A percentile compares a stretch with the other conserved stretches of the same genome.
Conservation (phyloP, 495 filamentous ascomycete genomes). For the Chlorociboria aeruginascens region DNA sequence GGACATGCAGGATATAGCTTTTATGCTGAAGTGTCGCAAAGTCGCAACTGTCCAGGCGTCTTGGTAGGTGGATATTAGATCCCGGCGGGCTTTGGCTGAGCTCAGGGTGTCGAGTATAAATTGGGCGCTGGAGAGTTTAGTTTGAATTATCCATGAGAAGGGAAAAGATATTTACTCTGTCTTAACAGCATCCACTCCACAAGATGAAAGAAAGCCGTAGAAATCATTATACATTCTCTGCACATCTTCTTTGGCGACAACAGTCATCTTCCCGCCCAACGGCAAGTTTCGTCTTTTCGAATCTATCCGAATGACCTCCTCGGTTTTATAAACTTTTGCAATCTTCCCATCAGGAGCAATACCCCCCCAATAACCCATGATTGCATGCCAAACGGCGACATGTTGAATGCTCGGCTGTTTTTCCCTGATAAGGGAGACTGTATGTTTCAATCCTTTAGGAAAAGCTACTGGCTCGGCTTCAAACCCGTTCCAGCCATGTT, state of each 20-base stretch:
- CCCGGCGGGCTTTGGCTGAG: slow-evolving; percentile 50
- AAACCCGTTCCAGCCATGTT: slow-evolving; percentile 54
- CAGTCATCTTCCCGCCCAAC: slow-evolving; percentile 52
- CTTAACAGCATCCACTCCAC: slow-evolving; percentile 75
- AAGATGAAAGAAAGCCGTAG: slow-evolving; percentile 60
- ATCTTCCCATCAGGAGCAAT: slow-evolving; percentile 61
- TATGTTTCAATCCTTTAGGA: slow-evolving; percentile 61
- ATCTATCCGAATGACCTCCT: slow-evolving; percentile 43
- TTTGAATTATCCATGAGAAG: background rate
- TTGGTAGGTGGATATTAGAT: slow-evolving; percentile 62
- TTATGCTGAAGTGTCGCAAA: slow-evolving; percentile 62
- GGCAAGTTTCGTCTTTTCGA: slow-evolving; percentile 37
- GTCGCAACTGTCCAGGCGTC: slow-evolving; percentile 76
- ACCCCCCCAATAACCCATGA: slow-evolving; percentile 94
- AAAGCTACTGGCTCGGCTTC: slow-evolving; percentile 77
- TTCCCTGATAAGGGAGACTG: slow-evolving; percentile 53
- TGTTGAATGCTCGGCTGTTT: slow-evolving; percentile 65
- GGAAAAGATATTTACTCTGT: slow-evolving; percentile 27
- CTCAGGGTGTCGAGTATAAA: slow-evolving; percentile 70
- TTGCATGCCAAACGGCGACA: slow-evolving; percentile 89
- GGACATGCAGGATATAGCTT: slow-evolving; percentile 87
- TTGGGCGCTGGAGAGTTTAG: slow-evolving; percentile 40
- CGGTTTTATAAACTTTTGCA: slow-evolving; percentile 65
- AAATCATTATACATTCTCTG: slow-evolving; percentile 79
- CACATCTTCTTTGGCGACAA: slow-evolving; percentile 62